Evolutionary conservation across 2,329 filamentous ascomycete genomes (phyloP).

Genomic region (Neurospora sp.): DNA sequence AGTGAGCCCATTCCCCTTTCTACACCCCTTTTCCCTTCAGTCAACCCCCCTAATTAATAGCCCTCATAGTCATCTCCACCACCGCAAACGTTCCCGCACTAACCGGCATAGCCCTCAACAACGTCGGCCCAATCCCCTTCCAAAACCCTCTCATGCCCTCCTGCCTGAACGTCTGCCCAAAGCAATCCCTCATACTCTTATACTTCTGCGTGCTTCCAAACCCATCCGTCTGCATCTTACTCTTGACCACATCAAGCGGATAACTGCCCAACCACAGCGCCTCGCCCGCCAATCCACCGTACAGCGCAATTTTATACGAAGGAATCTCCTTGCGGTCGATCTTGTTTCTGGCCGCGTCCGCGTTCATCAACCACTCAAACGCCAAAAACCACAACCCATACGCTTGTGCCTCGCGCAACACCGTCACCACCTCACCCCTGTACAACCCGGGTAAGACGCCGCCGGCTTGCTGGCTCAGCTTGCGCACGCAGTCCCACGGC

Average conservation of each 20-base stretch:
- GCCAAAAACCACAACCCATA: slow-evolving; percentile 93
- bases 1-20: background rate
- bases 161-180: slow-evolving; percentile 65
- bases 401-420: slow-evolving; percentile 82
- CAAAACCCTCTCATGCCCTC: slow-evolving; percentile 83
- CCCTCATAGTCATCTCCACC: slow-evolving; percentile 56
- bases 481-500: slow-evolving; percentile 81
- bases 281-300: slow-evolving; percentile 90
- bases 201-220: slow-evolving; percentile 66
- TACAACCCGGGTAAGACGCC: slow-evolving; percentile 68
- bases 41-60: slow-evolving; percentile 32
- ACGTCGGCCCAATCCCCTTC: slow-evolving; percentile 84
- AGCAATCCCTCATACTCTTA: slow-evolving; percentile 78
- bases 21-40: no score
- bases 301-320: slow-evolving; percentile 77
- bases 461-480: slow-evolving; percentile 51
- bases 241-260: slow-evolving; percentile 96
- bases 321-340: slow-evolving; percentile 69
- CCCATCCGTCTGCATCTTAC: slow-evolving; percentile 98
- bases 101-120: slow-evolving; percentile 93
- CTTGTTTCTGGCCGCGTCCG: slow-evolving; percentile 68
- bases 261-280: slow-evolving; percentile 89
- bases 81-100: slow-evolving; percentile 96
- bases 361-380: slow-evolving; percentile 95
- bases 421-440: slow-evolving; percentile 76